Evolutionary conservation across 805 yeast species (phyloP).

Genomic region (Pichia sporocuriosa): DNA sequence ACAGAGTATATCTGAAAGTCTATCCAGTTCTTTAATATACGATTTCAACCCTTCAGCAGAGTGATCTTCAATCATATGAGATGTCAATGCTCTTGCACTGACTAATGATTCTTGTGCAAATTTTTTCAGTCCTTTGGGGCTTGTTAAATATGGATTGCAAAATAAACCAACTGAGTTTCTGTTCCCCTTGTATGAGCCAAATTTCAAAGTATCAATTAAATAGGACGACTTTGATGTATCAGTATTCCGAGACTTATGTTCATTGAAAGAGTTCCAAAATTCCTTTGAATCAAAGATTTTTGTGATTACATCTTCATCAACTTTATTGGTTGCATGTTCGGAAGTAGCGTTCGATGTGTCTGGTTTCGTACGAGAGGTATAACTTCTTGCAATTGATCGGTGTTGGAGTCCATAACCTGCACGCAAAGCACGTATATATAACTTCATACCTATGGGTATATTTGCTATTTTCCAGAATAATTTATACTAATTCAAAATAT

Average conservation of each 20-base stretch:
- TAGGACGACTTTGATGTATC: not conserved
- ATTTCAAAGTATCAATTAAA: not conserved
- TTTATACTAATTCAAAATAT: no score
- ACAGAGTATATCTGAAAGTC: slow-evolving; percentile 81
- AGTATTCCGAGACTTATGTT: slow-evolving; percentile 2
- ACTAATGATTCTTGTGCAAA: slow-evolving; percentile 62
- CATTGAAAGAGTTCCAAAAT: slow-evolving; percentile 49
- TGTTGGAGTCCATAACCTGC: no score
- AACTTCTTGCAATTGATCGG: no score
- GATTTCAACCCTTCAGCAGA: slow-evolving; percentile 36
- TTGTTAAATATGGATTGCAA: slow-evolving; percentile 58
- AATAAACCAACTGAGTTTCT: slow-evolving; percentile 50
- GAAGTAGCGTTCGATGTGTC: no score
- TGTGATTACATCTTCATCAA: slow-evolving; percentile 29
- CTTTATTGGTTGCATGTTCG: no score
- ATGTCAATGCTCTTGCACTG: slow-evolving; percentile 57
- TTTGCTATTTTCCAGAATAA: no score
- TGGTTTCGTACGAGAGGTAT: no score
- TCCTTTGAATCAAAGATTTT: slow-evolving; percentile 55
- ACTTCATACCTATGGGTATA: no score
- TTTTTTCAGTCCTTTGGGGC: slow-evolving; percentile 62
- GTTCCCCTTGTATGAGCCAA: not conserved
- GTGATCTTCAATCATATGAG: slow-evolving; percentile 44
- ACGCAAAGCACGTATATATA: no score
- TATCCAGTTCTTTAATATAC: slow-evolving; percentile 66